phyloP scores from a whole-genome alignment of 2,329 filamentous ascomycete genomes.

The Colletotrichum tropicale region DNA sequence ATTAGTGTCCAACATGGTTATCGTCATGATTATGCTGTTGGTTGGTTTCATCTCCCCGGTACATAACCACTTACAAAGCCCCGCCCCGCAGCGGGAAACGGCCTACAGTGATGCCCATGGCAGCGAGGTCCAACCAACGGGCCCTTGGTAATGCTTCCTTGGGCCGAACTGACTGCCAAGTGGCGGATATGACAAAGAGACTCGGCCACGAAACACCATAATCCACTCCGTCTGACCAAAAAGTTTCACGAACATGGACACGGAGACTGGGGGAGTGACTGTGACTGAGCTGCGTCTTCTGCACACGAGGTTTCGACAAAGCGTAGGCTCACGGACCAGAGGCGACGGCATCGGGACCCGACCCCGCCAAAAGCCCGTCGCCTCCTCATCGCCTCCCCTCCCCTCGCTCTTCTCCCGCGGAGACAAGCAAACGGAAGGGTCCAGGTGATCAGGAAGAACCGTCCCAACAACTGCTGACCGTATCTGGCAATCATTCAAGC shows the following conservation, averaged over 20 bases:
- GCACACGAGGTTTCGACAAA: neutral
- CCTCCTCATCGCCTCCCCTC: neutral
- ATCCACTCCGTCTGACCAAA: neutral
- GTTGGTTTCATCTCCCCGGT: neutral
- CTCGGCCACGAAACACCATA: neutral
- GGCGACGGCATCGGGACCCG: neutral
- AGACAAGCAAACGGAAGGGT: neutral
- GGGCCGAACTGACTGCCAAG: neutral
- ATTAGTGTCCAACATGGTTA: neutral
- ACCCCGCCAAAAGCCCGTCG: neutral
- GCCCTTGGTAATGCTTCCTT: neutral
- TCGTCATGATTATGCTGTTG: neutral
- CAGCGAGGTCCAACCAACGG: neutral
- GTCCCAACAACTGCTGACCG: neutral
- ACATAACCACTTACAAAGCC: neutral
- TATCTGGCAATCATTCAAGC: neutral
- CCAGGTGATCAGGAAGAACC: neutral
- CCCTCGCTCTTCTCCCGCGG: neutral
- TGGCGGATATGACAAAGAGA: neutral
- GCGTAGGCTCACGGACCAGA: constrained; percentile 9
- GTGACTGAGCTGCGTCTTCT: neutral
- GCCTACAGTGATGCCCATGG: neutral
- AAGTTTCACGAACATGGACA: neutral
- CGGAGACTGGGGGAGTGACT: neutral
- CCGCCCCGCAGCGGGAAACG: neutral